Conservation (phyloP, 768 basidiomycete genomes). For the Dentipellis fragilis region DNA sequence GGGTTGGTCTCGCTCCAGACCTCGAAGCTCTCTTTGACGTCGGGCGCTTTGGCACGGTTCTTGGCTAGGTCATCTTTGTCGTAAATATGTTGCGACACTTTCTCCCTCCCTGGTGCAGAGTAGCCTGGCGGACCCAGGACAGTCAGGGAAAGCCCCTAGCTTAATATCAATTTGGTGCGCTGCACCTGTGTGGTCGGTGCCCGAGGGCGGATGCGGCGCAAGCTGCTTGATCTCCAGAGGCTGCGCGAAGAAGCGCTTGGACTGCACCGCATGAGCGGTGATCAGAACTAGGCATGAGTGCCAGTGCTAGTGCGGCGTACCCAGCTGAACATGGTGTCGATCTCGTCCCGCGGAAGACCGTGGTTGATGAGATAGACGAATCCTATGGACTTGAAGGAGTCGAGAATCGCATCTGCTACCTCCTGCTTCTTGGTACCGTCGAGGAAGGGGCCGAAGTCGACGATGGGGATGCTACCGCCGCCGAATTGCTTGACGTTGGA, state of each 20-base stretch:
- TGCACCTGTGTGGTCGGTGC: constrained; percentile 24
- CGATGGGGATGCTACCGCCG: constrained; percentile 19
- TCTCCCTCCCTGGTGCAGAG: constrained; percentile 23
- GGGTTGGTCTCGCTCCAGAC: constrained; percentile 38
- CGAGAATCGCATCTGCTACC: constrained; percentile 31
- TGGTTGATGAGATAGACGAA: constrained; percentile 20
- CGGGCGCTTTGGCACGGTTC: constrained; percentile 24
- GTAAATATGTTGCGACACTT: constrained; percentile 23
- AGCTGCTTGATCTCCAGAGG: constrained; percentile 22
- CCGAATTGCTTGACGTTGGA: neutral
- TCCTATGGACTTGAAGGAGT: constrained; percentile 29
- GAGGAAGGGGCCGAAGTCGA: constrained; percentile 36
- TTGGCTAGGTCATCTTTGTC: constrained; percentile 21
- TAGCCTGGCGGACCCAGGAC: constrained; percentile 16
- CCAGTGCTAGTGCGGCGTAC: constrained; percentile 6
- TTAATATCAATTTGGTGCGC: neutral
- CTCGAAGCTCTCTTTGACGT: constrained; percentile 46
- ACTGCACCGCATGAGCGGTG: constrained; percentile 13
- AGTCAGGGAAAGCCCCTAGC: neutral
- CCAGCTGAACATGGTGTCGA: constrained; percentile 23
- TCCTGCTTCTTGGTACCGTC: constrained; percentile 27
- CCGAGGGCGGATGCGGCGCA: constrained; percentile 26
- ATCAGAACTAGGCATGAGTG: no score
- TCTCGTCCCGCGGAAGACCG: constrained; percentile 24
- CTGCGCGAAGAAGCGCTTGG: constrained; percentile 22